phyloP scores from a whole-genome alignment of 495 filamentous ascomycete species.

The Rostrohypoxylon terebratum region DNA sequence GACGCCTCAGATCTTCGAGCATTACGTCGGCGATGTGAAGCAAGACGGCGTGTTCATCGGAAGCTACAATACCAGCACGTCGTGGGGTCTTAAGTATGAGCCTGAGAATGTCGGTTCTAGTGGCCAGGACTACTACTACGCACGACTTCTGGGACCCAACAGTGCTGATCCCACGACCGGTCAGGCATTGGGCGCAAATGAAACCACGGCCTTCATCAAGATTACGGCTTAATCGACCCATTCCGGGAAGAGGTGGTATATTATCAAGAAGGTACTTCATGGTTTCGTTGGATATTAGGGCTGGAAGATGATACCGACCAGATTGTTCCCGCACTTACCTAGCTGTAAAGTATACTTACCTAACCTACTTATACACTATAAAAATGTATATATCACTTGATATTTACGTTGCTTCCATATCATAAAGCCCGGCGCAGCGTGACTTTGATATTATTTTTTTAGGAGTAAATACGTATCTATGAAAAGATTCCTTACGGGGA shows the following conservation, averaged over 20 bases:
- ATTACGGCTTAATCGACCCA: slow-evolving; percentile 9
- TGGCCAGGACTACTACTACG: slow-evolving; percentile 41
- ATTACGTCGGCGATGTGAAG: slow-evolving; percentile 49
- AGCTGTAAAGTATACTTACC: too few relatives aligned
- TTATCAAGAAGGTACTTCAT: not conserved
- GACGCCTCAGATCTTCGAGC: slow-evolving; percentile 45
- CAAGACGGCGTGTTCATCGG: slow-evolving; percentile 49
- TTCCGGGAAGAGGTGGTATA: not conserved
- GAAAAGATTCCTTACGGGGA: too few relatives aligned
- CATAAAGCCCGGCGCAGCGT: too few relatives aligned
- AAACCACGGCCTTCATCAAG: slow-evolving; percentile 42
- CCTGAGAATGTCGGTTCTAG: not conserved
- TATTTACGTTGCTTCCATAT: too few relatives aligned
- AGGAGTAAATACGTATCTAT: too few relatives aligned
- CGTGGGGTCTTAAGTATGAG: slow-evolving; percentile 37
- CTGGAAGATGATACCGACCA: not conserved
- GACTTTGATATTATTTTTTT: too few relatives aligned
- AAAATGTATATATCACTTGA: too few relatives aligned
- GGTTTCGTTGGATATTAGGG: not conserved
- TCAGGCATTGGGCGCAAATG: slow-evolving; percentile 27
- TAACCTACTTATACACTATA: too few relatives aligned
- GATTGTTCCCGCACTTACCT: not conserved
- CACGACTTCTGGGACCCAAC: slow-evolving; percentile 42
- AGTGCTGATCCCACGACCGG: slow-evolving; percentile 38
- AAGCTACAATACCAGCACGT: slow-evolving; percentile 33